These are phyloP conservation scores for Penicillium roqueforti DNA, from an alignment of 495 filamentous ascomycete species.

Conservation along the genomic window DNA sequence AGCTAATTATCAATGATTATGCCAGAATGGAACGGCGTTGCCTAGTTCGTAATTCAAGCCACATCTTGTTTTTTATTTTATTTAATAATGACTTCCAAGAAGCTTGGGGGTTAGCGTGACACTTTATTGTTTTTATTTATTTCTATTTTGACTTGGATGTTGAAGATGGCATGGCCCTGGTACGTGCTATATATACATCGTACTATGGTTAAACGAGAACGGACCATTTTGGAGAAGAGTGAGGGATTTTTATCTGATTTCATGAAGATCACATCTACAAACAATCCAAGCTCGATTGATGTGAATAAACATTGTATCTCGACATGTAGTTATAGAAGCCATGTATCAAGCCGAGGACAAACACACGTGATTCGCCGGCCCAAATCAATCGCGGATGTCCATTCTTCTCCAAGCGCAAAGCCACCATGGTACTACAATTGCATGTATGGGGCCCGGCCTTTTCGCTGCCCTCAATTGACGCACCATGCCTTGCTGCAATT, in stretches of 20 bases:
- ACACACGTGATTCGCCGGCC: conserved; percentile 29
- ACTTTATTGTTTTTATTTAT: not conserved
- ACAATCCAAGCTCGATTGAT: not conserved
- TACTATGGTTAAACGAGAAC: not conserved
- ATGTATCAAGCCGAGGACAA: conserved; percentile 1
- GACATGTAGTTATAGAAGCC: not conserved
- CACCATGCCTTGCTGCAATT: conserved; percentile 78
- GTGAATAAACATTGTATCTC: not conserved
- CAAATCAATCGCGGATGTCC: conserved; percentile 15
- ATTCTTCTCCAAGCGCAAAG: conserved; percentile 19
- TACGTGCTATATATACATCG: not conserved
- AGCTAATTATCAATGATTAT: not conserved
- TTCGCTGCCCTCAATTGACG: conserved; percentile 79
- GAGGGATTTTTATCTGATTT: not conserved
- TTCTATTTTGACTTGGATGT: not conserved
- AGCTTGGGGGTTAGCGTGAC: not conserved
- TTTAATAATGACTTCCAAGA: not conserved
- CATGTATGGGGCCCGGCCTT: conserved; percentile 92
- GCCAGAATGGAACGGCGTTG: not conserved
- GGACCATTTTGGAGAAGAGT: not conserved
- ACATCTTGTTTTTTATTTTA: not conserved
- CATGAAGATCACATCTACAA: not conserved
- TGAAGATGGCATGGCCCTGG: not conserved
- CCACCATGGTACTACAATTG: conserved; percentile 64
- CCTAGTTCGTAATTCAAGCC: conserved; percentile 5